A percentile compares a stretch with the other conserved stretches of the same genome.
Evolutionary conservation across 1,284 basidiomycete genomes (phyloP).

Genomic region (Cryptococcus wingfieldii): DNA sequence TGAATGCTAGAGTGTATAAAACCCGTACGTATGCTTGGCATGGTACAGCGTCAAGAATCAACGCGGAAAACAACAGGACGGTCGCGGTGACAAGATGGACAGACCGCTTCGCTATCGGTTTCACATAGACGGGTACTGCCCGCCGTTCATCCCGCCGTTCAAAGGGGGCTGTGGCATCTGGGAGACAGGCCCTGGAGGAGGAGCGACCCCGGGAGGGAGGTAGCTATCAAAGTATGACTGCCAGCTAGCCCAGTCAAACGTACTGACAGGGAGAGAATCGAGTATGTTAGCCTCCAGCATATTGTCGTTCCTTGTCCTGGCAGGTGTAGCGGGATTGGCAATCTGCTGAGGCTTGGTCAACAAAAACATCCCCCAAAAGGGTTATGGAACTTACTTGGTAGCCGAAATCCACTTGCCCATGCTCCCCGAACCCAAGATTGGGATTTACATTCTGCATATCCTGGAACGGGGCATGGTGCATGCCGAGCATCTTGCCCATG

Average conservation of each 20-base stretch:
- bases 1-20: neutral
- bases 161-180: too few species aligned
- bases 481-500: neutral
- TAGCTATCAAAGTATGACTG: conserved; percentile 21
- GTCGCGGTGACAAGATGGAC: too few species aligned
- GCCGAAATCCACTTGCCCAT: neutral
- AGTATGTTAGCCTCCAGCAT: conserved; percentile 63
- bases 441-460: conserved; percentile 1
- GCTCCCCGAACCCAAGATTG: neutral
- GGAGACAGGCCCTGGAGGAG: too few species aligned
- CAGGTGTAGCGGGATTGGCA: neutral
- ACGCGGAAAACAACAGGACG: too few species aligned
- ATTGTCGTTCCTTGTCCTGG: conserved; percentile 2
- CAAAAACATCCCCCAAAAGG: neutral
- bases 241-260: conserved; percentile 70
- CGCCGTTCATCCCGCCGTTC: too few species aligned
- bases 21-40: neutral
- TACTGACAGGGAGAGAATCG: conserved; percentile 73
- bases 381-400: neutral
- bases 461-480: neutral
- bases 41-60: too few species aligned
- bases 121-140: too few species aligned
- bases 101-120: too few species aligned
- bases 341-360: neutral
- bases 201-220: too few species aligned